Evolutionary conservation across 108 stramenopile species (phyloP).

Genomic region (Skeletonema potamos): DNA sequence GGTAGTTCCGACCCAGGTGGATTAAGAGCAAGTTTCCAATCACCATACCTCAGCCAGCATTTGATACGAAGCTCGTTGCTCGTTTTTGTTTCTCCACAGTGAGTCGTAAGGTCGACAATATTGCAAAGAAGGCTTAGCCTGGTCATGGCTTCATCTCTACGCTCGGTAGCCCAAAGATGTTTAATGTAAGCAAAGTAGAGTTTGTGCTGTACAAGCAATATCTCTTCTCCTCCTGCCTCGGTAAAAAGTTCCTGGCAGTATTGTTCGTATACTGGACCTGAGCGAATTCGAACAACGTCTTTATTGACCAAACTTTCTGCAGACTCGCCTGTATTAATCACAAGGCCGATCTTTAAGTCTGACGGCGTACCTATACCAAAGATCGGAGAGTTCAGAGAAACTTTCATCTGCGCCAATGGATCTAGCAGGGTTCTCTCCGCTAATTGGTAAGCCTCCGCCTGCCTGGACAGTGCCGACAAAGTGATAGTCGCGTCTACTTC

Average conservation of each 20-base stretch:
- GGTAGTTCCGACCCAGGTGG: slow-evolving; percentile 33
- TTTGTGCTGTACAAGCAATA: slow-evolving; percentile 74
- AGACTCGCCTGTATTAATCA: slow-evolving; percentile 20
- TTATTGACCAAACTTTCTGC: slow-evolving; percentile 51
- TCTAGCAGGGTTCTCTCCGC: slow-evolving; percentile 85
- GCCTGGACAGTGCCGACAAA: slow-evolving; percentile 88
- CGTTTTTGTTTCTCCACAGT: slow-evolving; percentile 49
- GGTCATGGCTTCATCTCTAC: slow-evolving; percentile 72
- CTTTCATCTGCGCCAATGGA: slow-evolving; percentile 66
- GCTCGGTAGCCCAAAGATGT: slow-evolving; percentile 86
- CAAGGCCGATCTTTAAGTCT: slow-evolving; percentile 30
- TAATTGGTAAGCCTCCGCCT: slow-evolving; percentile 80
- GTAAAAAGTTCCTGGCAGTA: slow-evolving; percentile 58
- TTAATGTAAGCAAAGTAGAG: slow-evolving; percentile 92
- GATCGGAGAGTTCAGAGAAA: slow-evolving; percentile 60
- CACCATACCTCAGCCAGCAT: slow-evolving; percentile 89
- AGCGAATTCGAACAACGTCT: slow-evolving; percentile 46
- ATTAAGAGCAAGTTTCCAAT: slow-evolving; percentile 69
- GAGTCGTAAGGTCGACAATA: slow-evolving; percentile 63
- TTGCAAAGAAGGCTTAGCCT: slow-evolving; percentile 60
- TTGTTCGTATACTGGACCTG: slow-evolving; percentile 54
- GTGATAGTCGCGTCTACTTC: slow-evolving; percentile 93
- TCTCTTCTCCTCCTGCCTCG: slow-evolving; percentile 68
- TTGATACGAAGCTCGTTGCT: slow-evolving; percentile 57
- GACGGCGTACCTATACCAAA: slow-evolving; percentile 74